A percentile compares a stretch with the other conserved stretches of the same genome.
Evolutionary conservation across 495 filamentous ascomycete genomes (phyloP).

Genomic region (Trypethelium eluteriae): DNA sequence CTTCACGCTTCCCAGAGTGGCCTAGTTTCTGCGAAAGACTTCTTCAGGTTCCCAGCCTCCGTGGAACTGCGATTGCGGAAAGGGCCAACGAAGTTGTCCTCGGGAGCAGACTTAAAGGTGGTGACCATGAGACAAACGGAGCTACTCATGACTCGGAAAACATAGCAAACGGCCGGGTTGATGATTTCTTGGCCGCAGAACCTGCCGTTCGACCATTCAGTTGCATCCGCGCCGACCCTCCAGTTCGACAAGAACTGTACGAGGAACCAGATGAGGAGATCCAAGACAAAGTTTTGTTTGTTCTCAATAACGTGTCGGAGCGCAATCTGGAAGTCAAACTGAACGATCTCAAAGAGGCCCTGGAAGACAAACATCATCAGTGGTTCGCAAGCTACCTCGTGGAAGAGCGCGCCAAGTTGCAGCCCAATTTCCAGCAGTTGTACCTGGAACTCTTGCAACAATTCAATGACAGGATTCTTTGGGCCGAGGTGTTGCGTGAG

Average conservation of each 20-base stretch:
- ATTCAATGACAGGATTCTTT: conserved; percentile 69
- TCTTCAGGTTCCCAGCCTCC: conserved; percentile 68
- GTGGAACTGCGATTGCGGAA: conserved; percentile 73
- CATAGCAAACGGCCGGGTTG: conserved; percentile 60
- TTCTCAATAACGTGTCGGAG: conserved; percentile 90
- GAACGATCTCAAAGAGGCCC: conserved; percentile 63
- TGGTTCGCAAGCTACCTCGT: conserved; percentile 98
- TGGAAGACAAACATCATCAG: conserved; percentile 75
- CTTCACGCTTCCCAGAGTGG: conserved; percentile 80
- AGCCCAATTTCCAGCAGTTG: conserved; percentile 88
- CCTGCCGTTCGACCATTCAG: conserved; percentile 58
- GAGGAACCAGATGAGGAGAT: conserved; percentile 76
- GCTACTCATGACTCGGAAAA: conserved; percentile 28
- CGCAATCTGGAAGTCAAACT: conserved; percentile 78
- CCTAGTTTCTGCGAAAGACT: conserved; percentile 78
- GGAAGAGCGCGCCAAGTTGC: conserved; percentile 88
- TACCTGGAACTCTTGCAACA: conserved; percentile 84
- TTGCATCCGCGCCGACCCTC: conserved; percentile 66
- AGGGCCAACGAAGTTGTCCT: conserved; percentile 73
- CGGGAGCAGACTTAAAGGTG: conserved; percentile 36
- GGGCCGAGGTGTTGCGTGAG: conserved; percentile 83
- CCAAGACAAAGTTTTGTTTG: conserved; percentile 90
- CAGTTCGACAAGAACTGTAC: conserved; percentile 49
- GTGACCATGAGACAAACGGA: conserved; percentile 29
- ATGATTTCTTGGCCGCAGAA: conserved; percentile 45